Evolutionary conservation across 345 rosid species (phyloP).

Genomic region (Ricinus communis): DNA sequence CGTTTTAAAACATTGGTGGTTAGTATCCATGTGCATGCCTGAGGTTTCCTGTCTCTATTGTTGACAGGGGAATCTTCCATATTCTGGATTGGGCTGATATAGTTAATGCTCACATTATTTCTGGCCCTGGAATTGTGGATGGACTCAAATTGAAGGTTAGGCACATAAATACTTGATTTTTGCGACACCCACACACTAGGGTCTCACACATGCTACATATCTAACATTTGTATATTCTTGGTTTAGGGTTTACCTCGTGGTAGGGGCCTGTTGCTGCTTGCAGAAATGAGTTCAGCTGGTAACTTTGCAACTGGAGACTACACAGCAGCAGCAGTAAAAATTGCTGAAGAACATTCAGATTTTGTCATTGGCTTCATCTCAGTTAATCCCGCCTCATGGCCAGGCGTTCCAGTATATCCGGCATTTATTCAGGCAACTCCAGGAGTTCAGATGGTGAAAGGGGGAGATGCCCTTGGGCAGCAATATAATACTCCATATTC

Average conservation of each 20-base stretch:
- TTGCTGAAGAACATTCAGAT: conserved; percentile 92
- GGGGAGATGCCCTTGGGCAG: conserved; percentile 91
- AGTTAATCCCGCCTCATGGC: conserved; percentile 94
- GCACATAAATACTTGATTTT: not conserved
- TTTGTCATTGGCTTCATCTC: conserved; percentile 97
- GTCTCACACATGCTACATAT: conserved; percentile 5
- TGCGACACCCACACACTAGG: not conserved
- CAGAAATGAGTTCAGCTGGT: conserved; percentile 99
- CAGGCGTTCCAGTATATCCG: conserved; percentile 74
- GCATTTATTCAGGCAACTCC: conserved; percentile 96
- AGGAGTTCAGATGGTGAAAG: conserved; percentile 92
- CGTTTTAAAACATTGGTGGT: too few species aligned
- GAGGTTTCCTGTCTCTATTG: conserved; percentile 5
- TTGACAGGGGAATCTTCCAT: conserved; percentile 71
- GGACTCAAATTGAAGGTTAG: conserved; percentile 89
- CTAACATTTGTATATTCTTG: conserved; percentile 6
- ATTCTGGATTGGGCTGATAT: conserved; percentile 98
- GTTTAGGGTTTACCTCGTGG: conserved; percentile 87
- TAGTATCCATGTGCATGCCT: conserved; percentile 8
- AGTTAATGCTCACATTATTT: conserved; percentile 79
- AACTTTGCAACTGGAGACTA: conserved; percentile 94
- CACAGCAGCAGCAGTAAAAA: conserved; percentile 88
- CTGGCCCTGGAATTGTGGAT: conserved; percentile 95
- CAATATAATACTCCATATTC: conserved; percentile 94
- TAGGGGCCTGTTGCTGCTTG: conserved; percentile 80